Evolutionary conservation across 805 yeast species (phyloP).

Genomic region (Starmerella vaccinii): DNA sequence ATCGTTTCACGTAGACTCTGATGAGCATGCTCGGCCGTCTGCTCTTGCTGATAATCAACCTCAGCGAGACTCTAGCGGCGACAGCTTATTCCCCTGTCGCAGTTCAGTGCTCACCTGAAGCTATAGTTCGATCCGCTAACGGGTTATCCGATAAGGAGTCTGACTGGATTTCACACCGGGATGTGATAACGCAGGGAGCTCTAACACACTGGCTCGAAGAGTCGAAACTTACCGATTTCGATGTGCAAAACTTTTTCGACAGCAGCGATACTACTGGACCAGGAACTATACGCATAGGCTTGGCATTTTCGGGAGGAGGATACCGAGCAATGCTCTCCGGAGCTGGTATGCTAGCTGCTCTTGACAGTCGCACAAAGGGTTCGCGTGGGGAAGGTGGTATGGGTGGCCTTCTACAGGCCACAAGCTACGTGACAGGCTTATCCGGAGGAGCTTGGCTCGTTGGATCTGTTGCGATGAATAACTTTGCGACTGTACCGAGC

Average conservation of each 20-base stretch:
- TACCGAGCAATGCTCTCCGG: constrained; percentile 80
- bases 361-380: constrained; percentile 55
- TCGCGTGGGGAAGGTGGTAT: constrained; percentile 39
- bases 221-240: constrained; percentile 40
- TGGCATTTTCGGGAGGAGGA: constrained; percentile 76
- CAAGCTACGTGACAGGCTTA: constrained; percentile 64
- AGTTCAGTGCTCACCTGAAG: constrained; percentile 3
- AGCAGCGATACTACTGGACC: constrained; percentile 5
- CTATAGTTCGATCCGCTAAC: constrained; percentile 4
- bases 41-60: too few species aligned
- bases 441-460: constrained; percentile 83
- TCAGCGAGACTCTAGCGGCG: background rate
- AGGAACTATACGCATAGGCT: constrained; percentile 34
- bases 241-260: constrained; percentile 31
- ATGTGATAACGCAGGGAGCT: constrained; percentile 28
- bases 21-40: too few species aligned
- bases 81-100: constrained; percentile 8
- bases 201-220: constrained; percentile 38
- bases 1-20: too few species aligned
- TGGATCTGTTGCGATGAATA: constrained; percentile 56
- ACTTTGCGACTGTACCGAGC: constrained; percentile 60
- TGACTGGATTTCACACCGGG: constrained; percentile 28
- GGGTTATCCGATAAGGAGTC: constrained; percentile 20
- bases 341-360: constrained; percentile 72
- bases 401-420: constrained; percentile 63